Base-by-base conservation (phyloP, 2,329 filamentous ascomycete genomes). In the Teratosphaeriaceae sp. region DNA sequence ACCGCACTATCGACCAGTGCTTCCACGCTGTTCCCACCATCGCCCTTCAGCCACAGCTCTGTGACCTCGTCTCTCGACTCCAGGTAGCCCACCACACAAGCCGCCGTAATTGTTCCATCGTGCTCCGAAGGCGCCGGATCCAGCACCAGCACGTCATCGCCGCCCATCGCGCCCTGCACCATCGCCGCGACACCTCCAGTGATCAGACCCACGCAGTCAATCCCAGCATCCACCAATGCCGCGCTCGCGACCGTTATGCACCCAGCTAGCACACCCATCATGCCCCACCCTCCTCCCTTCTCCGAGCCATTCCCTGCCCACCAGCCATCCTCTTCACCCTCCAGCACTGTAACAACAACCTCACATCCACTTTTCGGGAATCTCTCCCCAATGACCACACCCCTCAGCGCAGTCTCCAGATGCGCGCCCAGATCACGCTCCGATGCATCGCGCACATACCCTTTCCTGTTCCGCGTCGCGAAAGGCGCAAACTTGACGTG, bases 321-420 rank as follows among this genome's bases (percentile, higher is more conserved):
- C 73, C 77, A 80, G 26, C 72, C 71, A 56, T 90, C 84, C 61
- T 96, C 87, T 59, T 97, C 92, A 2, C 88, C 90, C 67, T 98
- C 92, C 15, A 98, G 73, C 38, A 98, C 81, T 0, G 88, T 96
- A 38, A 98, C 80, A 15, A 95, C 83, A 30, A 98, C 82, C 62
- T 98, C 92, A n/a, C 95, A 82, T 34, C 88, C 89, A 63, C 88
- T 95, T 72, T 98, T 98, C n/a, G 92, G 92, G 87, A 90, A 98
- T 45, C 90, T 76, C 62, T 96, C 89, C 12, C 88, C 88, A 59
- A 97, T 90, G 39, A 97, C 81, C 6, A 88, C 85, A 1, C 90
- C 90, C 24, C 88, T 79, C 39, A 98, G 73, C 20, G 92, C 89
- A 13, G 88, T 90, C 65, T 97, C 89, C 2, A 98, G 72, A 62